Conservation (phyloP, 2,329 filamentous ascomycete genomes). For the Neobulgaria alba region DNA sequence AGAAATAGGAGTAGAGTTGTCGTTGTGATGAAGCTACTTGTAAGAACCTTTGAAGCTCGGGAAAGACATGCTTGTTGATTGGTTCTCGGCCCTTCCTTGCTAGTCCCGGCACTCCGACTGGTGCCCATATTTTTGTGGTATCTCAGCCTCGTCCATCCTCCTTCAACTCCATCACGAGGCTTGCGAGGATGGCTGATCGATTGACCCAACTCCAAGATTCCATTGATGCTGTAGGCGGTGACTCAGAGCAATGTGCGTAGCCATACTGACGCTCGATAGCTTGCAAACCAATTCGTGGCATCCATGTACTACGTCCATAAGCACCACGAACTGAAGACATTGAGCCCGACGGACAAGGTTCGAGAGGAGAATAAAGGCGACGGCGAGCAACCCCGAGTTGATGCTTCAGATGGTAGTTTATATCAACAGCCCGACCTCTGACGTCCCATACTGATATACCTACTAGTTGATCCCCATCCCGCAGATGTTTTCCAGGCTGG, state of each 20-base stretch:
- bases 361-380: conserved; percentile 41
- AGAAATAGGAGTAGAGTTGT: no score
- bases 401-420: no score
- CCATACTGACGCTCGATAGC: conserved; percentile 33
- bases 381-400: conserved; percentile 16
- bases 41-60: no score
- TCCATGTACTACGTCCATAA: conserved; percentile 57
- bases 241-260: background rate
- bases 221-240: conserved; percentile 59
- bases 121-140: no score
- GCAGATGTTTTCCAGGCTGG: conserved; percentile 57
- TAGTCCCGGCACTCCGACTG: background rate
- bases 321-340: conserved; percentile 57
- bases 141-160: conserved; percentile 11
- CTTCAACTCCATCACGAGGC: conserved; percentile 1
- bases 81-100: background rate
- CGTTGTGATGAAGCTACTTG: no score
- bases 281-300: conserved; percentile 61
- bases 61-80: no score
- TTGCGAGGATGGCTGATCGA: conserved; percentile 56
- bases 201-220: conserved; percentile 80
- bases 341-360: conserved; percentile 49
- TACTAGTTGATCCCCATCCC: conserved; percentile 50
- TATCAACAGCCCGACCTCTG: no score
- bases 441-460: conserved; percentile 16